Evolutionary conservation across 2,329 filamentous ascomycete genomes (phyloP).

Genomic region (Boeremia lycopersici): DNA sequence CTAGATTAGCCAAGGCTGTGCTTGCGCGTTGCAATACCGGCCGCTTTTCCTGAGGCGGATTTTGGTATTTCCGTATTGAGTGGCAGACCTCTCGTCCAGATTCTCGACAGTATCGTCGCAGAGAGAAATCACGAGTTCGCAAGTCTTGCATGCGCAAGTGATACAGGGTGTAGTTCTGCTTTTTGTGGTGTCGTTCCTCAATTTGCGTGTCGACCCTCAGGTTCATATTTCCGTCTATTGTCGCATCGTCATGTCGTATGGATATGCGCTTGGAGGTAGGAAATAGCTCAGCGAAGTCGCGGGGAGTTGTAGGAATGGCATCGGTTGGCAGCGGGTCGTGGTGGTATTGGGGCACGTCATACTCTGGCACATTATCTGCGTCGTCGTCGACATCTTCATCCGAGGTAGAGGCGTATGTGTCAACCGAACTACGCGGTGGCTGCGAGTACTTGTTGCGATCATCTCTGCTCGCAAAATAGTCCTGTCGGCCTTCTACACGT

Average conservation of each 20-base stretch:
- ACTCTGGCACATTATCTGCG: constrained; percentile 54
- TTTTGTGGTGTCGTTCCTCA: constrained; percentile 59
- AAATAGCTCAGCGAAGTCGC: constrained; percentile 83
- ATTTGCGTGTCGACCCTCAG: constrained; percentile 83
- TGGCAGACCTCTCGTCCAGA: constrained; percentile 93
- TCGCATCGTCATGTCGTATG: constrained; percentile 89
- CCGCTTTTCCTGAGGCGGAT: constrained; percentile 57
- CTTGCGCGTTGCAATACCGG: constrained; percentile 64
- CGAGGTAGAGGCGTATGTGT: constrained; percentile 81
- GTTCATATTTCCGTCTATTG: constrained; percentile 95
- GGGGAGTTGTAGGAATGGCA: constrained; percentile 76
- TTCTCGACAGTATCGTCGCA: constrained; percentile 88
- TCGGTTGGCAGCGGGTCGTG: constrained; percentile 68
- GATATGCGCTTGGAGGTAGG: constrained; percentile 80
- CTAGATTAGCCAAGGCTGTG: constrained; percentile 62
- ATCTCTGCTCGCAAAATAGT: constrained; percentile 30
- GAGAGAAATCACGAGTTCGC: constrained; percentile 82
- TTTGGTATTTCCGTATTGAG: constrained; percentile 72
- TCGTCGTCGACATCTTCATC: constrained; percentile 61
- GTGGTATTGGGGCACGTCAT: constrained; percentile 65
- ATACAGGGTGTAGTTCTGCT: constrained; percentile 78
- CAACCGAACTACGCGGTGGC: constrained; percentile 64
- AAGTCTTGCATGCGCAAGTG: constrained; percentile 95
- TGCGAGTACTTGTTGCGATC: constrained; percentile 21
- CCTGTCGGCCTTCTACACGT: constrained; percentile 35